Base-by-base conservation (phyloP, 2,329 filamentous ascomycete genomes). In the Aspergillus piperis region DNA sequence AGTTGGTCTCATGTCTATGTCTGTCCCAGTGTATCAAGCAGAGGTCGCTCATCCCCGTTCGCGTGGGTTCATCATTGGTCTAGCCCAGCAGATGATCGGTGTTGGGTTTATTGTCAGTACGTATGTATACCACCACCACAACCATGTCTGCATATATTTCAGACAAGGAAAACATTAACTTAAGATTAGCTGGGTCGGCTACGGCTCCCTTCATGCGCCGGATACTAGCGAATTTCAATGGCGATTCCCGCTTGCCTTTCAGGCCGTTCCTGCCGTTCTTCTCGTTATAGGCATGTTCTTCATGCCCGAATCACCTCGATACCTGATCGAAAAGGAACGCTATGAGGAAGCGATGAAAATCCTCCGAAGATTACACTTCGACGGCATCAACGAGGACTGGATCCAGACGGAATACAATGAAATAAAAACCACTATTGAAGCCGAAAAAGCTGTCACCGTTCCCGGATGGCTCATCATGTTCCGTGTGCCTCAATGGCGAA, bases 1-100 rank as follows among this genome's bases (percentile, higher is more conserved):
- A 5, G 77, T 83, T 11, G 81, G 81, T 27, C 68, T 81, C 53
- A 71, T 82, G 63, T 80, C 77, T 10, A 79, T 78, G 69, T 76
- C 78, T 5, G 83, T 88, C 2, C 87, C 86, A 3, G 81, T 86
- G 36, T 89, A 89, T 69, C 86, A 88, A 60, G 83, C 86, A 8
- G 87, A 89, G 69, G 82, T 84, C 57, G 85, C 86, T 0, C 80
- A 85, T 65, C 81, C 85, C 0, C 82, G 82, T 2, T 85, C 82
- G 56, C 81, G 86, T 66, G 86, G 86, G 7, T 70, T 77, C 50
- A 74, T 80, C 15, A 74, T 77, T 30, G 78, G 78, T 4, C 60
- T 80, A 7, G 66, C 78, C 21, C 78, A 81, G 60, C 79, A 78
- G 69, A 77, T 80, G 71, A 75, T 80, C 51, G 77, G 77, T 30